Evolutionary conservation across 208 protist genomes (phyloP).

Genomic region (Wallacemonas collosoma): DNA sequence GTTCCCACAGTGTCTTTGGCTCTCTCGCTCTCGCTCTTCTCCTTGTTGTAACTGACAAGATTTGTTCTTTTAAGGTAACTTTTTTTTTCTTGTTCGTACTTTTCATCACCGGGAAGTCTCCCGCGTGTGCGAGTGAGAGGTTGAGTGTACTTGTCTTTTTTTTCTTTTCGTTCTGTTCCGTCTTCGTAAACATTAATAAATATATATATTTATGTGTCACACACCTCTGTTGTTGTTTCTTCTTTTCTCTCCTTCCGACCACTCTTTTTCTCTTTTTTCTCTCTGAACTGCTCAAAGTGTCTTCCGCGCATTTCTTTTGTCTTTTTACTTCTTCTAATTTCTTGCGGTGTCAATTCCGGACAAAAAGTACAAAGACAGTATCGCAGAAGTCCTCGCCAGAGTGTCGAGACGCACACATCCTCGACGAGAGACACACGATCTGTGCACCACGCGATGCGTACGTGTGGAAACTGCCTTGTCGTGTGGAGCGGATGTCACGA

Average conservation of each 20-base stretch:
- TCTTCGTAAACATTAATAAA: slow-evolving; percentile 8
- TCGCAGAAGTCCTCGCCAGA: too few relatives aligned
- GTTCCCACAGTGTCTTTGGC: not conserved
- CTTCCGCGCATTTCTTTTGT: too few relatives aligned
- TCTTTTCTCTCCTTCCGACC: slow-evolving; percentile 3
- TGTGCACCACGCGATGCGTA: too few relatives aligned
- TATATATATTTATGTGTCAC: not conserved
- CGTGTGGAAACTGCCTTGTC: too few relatives aligned
- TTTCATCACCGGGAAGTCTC: not conserved
- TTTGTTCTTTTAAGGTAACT: not conserved
- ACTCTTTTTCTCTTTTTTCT: slow-evolving; percentile 18
- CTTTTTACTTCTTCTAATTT: too few relatives aligned
- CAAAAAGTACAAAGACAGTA: too few relatives aligned
- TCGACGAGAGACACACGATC: too few relatives aligned
- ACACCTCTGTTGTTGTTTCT: not conserved
- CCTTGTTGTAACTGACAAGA: slow-evolving; percentile 10
- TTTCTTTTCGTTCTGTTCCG: slow-evolving; percentile 18
- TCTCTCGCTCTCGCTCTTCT: slow-evolving; percentile 17
- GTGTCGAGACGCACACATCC: too few relatives aligned
- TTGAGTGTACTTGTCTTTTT: slow-evolving; percentile 12
- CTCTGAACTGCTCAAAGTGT: too few relatives aligned
- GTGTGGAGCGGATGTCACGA: too few relatives aligned
- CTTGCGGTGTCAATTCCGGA: too few relatives aligned
- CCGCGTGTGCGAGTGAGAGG: not conserved
- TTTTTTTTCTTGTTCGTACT: slow-evolving; percentile 20